Percentiles rank a stretch among this genome's conserved stretches.
Evolutionary conservation across 202 grass and related monocot species (phyloP).

Genomic region (Elaeis oleifera): DNA sequence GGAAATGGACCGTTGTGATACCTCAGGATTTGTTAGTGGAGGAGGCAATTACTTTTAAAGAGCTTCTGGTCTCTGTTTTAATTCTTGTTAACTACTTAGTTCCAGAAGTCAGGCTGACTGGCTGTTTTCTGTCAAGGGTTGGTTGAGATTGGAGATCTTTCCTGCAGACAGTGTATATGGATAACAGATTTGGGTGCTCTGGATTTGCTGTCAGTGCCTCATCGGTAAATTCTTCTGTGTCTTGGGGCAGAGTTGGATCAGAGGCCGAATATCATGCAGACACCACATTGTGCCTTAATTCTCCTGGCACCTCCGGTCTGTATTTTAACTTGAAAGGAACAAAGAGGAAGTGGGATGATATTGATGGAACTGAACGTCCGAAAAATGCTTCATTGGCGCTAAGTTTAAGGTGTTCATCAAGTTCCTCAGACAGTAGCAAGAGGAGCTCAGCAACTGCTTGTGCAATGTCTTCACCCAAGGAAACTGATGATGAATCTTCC

Average conservation of each 20-base stretch:
- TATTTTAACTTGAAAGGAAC: conserved; percentile 40
- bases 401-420: conserved; percentile 34
- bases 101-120: conserved; percentile 33
- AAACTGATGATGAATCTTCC: conserved; percentile 49
- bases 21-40: conserved; percentile 91
- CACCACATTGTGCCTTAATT: conserved; percentile 30
- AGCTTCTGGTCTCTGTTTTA: conserved; percentile 15
- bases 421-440: conserved; percentile 55
- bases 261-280: conserved; percentile 22
- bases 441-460: conserved; percentile 52
- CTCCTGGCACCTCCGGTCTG: conserved; percentile 15
- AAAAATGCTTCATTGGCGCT: conserved; percentile 28
- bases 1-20: conserved; percentile 82
- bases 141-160: conserved; percentile 2
- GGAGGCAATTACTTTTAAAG: conserved; percentile 40
- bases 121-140: conserved; percentile 23
- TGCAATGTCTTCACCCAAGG: conserved; percentile 54
- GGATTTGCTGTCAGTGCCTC: conserved; percentile 48
- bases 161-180: conserved; percentile 32
- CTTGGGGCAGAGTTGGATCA: conserved; percentile 19
- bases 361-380: conserved; percentile 5
- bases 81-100: conserved; percentile 25
- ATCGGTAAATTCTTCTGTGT: conserved; percentile 25
- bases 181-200: conserved; percentile 21
- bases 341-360: conserved; percentile 58